Evolutionary conservation across 75 land plant species (phyloP), one percentile per base, ranked within the genome.

Genomic region (Cryptomeria japonica): DNA sequence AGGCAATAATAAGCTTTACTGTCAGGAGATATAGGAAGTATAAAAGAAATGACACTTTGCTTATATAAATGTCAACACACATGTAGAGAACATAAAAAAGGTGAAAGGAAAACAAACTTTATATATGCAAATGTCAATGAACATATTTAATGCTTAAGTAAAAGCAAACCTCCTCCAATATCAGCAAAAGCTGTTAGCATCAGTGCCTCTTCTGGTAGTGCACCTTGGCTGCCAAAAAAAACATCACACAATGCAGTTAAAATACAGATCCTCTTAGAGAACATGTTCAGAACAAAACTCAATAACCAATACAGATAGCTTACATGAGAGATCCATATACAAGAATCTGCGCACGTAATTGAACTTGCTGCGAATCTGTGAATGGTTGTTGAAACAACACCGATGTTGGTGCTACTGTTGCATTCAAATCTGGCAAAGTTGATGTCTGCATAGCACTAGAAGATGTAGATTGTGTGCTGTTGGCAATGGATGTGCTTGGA

Each of bases 291-390:
- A 37, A 39, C 34, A 15, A 53, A 51, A 49, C 13, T 42, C 34
- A 32, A 86, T 72, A 38, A 44, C 31, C 88, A 34, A 34, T 15
- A 46, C 25, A 32, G 31, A 87, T 85, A 86, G 88, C 98, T 94
- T 77, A 96, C 98, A 96, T 96, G n/a, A 96, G 84, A 83, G 98
- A 92, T 85, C 98, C 98, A 91, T 96, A 96, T 84, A 96, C 98
- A 92, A 96, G 93, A 25, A 96, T 96, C 79, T 96, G 98, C 5
- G 98, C 98, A 87, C 98, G 96, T 76, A 96, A 91, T 88, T 96
- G 98, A 37, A 95, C 93, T 93, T 96, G 98, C 51, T 96, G 98
- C 56, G 89, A 82, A 87, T 95, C 98, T 13, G 95, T 93, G 72
- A 96, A 96, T 86, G 98, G 96, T 89, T 95, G 98, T 15, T 90